A percentile compares a stretch with the other conserved stretches of the same genome.
Conservation (phyloP, 1,139 yeast species). For the Zygosaccharomyces pseudobailii region DNA sequence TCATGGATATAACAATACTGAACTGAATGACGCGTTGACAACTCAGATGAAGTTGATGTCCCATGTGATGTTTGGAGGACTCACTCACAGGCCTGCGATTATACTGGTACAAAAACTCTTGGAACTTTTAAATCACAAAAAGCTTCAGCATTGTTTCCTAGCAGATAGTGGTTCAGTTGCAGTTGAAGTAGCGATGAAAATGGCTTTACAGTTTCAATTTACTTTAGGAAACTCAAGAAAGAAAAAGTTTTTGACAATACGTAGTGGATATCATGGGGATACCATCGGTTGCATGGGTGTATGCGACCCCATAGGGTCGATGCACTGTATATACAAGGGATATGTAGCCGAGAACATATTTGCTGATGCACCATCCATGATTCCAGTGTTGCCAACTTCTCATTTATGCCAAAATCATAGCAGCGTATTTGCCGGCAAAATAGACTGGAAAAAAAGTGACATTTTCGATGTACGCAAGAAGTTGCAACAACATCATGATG, state of each 20-base stretch:
- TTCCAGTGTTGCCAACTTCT: slow-evolving; percentile 17
- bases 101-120: slow-evolving; percentile 23
- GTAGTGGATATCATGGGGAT: slow-evolving; percentile 32
- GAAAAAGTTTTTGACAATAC: slow-evolving; percentile 26
- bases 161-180: slow-evolving; percentile 51
- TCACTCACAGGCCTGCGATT: slow-evolving; percentile 35
- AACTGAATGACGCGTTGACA: slow-evolving; percentile 29
- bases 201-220: slow-evolving; percentile 43
- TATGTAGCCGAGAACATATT: slow-evolving; percentile 32
- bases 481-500: slow-evolving; percentile 25
- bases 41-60: slow-evolving; percentile 29
- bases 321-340: slow-evolving; percentile 32
- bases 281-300: slow-evolving; percentile 34
- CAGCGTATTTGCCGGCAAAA: slow-evolving; percentile 6
- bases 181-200: slow-evolving; percentile 50
- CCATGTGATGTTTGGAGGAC: slow-evolving; percentile 37
- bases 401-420: slow-evolving; percentile 4
- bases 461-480: slow-evolving; percentile 26
- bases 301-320: slow-evolving; percentile 33
- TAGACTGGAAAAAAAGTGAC: slow-evolving; percentile 19
- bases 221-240: slow-evolving; percentile 14
- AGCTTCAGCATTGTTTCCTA: slow-evolving; percentile 30
- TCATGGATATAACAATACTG: slow-evolving; percentile 34
- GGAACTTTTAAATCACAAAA: slow-evolving; percentile 23
- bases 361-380: slow-evolving; percentile 28